These are phyloP conservation scores for Zygosaccharomyces bailii DNA, from an alignment of 805 yeast genomes.

Conservation along the genomic window DNA sequence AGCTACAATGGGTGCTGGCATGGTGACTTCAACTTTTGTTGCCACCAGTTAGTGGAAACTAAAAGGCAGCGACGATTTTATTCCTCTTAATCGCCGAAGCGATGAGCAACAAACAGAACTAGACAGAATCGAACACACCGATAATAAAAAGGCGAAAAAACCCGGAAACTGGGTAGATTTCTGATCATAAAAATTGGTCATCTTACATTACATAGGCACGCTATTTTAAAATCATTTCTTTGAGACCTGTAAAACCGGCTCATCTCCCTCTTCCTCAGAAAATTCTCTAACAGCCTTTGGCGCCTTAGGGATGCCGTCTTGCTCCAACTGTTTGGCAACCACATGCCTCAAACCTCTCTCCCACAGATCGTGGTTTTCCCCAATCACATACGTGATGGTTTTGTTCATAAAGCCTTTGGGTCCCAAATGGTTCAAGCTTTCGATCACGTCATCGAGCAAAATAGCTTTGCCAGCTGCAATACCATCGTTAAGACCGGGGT, in stretches of 20 bases:
- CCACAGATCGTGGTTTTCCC: slow-evolving; percentile 81
- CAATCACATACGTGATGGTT: slow-evolving; percentile 62
- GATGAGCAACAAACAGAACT: slow-evolving; percentile 1
- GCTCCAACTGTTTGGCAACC: slow-evolving; percentile 24
- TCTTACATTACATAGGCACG: slow-evolving; percentile 4
- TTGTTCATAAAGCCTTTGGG: slow-evolving; percentile 54
- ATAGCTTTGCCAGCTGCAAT: slow-evolving; percentile 77
- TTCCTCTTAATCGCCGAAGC: not conserved
- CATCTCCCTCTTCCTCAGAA: not conserved
- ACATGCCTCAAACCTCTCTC: slow-evolving; percentile 33
- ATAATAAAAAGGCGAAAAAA: not conserved
- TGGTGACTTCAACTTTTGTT: not conserved
- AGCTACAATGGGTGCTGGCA: slow-evolving; percentile 15
- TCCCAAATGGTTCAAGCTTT: slow-evolving; percentile 54
- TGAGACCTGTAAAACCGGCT: not conserved
- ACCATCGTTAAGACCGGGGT: slow-evolving; percentile 66
- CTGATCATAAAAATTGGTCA: not conserved
- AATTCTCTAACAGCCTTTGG: slow-evolving; percentile 11
- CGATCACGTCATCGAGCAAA: slow-evolving; percentile 76
- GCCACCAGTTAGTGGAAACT: not conserved
- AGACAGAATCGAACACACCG: not conserved
- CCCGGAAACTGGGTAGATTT: not conserved
- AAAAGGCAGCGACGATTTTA: not conserved
- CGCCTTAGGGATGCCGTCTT: slow-evolving; percentile 30
- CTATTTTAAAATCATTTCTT: not conserved